Evolutionary conservation across 2,329 filamentous ascomycete species (phyloP).

Genomic region (Penicillium sclerotiorum): DNA sequence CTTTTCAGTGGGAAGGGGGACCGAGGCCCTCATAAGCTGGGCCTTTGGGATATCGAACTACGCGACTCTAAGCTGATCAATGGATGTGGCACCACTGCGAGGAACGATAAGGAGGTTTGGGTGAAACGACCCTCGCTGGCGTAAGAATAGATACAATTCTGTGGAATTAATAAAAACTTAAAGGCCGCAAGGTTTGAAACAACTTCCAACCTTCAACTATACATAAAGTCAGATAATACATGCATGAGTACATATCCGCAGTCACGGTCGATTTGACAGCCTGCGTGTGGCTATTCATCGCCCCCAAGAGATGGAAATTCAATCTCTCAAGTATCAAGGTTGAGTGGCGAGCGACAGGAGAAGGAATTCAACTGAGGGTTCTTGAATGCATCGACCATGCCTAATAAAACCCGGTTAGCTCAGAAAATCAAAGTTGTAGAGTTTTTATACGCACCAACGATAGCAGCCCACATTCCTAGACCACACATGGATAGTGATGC

Average conservation of each 20-base stretch:
- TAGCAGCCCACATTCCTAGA: constrained; percentile 30
- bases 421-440: background rate
- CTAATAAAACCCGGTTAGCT: constrained; percentile 5
- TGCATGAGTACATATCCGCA: no score
- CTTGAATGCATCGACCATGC: constrained; percentile 33
- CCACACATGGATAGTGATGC: constrained; percentile 29
- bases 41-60: constrained; percentile 63
- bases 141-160: no score
- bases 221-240: no score
- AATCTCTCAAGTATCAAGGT: constrained; percentile 15
- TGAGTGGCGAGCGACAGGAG: constrained; percentile 33
- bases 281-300: no score
- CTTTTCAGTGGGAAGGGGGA: constrained; percentile 62
- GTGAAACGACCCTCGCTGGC: constrained; percentile 11
- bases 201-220: no score
- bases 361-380: constrained; percentile 32
- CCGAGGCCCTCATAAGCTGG: constrained; percentile 60
- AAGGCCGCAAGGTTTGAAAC: no score
- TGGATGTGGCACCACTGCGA: background rate
- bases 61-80: constrained; percentile 30
- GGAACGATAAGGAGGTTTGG: constrained; percentile 18
- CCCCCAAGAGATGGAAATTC: background rate
- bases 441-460: constrained; percentile 18
- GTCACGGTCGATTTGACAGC: no score
- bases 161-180: background rate